A percentile compares a stretch with the other conserved stretches of the same genome.
phyloP scores from a whole-genome alignment of 1,284 basidiomycete species.

The Leccinum proliferum region DNA sequence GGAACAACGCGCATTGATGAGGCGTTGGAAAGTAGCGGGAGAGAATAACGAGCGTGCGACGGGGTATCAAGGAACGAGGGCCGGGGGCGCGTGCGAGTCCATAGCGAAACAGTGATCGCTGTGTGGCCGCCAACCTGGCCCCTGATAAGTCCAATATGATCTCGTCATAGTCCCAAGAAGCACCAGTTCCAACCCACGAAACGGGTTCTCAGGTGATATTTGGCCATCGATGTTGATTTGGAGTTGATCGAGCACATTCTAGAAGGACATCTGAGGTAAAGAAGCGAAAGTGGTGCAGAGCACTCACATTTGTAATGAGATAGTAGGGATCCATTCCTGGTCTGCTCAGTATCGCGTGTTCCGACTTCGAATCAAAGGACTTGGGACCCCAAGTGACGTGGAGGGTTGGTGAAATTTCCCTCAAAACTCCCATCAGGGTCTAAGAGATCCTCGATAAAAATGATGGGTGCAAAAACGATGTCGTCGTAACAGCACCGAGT shows the following conservation, averaged over 20 bases:
- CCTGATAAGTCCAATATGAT: constrained; percentile 68
- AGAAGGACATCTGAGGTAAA: constrained; percentile 12
- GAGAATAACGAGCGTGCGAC: too few species aligned
- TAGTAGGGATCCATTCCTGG: constrained; percentile 87
- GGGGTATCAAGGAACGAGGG: too few species aligned
- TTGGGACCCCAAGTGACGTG: constrained; percentile 32
- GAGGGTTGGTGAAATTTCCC: constrained; percentile 32
- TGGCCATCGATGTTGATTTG: constrained; percentile 50
- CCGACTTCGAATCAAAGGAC: constrained; percentile 32
- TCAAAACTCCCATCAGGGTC: constrained; percentile 63
- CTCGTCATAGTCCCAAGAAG: constrained; percentile 65
- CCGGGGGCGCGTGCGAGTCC: too few species aligned
- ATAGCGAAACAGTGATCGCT: too few species aligned
- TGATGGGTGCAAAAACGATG: constrained; percentile 86
- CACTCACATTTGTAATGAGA: constrained; percentile 75
- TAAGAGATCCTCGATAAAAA: constrained; percentile 84
- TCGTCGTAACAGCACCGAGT: constrained; percentile 92
- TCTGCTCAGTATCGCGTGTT: constrained; percentile 42
- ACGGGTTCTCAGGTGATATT: constrained; percentile 69
- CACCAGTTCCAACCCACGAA: constrained; percentile 70
- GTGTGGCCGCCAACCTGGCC: constrained; percentile 34
- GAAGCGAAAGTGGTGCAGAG: neutral
- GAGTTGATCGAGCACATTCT: constrained; percentile 45
- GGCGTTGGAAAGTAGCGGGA: too few species aligned
- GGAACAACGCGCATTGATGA: too few species aligned